phyloP scores from a whole-genome alignment of 2,329 filamentous ascomycete species.

The Coniochaeta hoffmannii region DNA sequence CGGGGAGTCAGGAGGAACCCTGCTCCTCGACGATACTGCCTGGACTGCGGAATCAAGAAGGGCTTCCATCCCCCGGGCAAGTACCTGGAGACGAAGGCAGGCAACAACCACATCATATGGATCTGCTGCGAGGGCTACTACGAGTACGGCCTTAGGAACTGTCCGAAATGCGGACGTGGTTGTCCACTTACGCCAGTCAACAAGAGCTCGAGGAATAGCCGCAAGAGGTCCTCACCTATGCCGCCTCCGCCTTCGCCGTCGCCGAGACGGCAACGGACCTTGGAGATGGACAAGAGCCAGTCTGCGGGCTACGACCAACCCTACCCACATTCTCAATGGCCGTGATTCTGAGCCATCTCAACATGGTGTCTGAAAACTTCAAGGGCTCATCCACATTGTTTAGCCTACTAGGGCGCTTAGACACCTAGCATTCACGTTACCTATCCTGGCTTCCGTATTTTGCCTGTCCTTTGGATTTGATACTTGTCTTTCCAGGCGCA shows the following conservation, averaged over 20 bases:
- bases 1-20: background rate
- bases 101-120: background rate
- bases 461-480: background rate
- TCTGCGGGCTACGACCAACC: background rate
- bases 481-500: background rate
- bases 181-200: background rate
- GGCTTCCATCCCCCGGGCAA: background rate
- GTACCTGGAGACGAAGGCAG: background rate
- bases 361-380: too few species aligned
- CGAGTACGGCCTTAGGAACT: slow-evolving; percentile 1
- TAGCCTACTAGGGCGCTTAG: too few species aligned
- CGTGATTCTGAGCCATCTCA: too few species aligned
- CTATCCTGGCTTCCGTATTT: too few species aligned
- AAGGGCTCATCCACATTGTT: too few species aligned
- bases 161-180: background rate
- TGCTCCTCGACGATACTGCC: background rate
- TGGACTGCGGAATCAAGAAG: slow-evolving; percentile 2
- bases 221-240: background rate
- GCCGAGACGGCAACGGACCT: background rate
- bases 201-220: background rate
- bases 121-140: background rate
- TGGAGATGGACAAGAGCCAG: background rate
- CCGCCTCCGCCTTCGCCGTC: background rate
- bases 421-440: too few species aligned
- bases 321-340: background rate